Percentiles rank a stretch among this genome's conserved stretches.
Evolutionary conservation across 129 eudicot species (phyloP).

Genomic region (Cynara cardunculus): DNA sequence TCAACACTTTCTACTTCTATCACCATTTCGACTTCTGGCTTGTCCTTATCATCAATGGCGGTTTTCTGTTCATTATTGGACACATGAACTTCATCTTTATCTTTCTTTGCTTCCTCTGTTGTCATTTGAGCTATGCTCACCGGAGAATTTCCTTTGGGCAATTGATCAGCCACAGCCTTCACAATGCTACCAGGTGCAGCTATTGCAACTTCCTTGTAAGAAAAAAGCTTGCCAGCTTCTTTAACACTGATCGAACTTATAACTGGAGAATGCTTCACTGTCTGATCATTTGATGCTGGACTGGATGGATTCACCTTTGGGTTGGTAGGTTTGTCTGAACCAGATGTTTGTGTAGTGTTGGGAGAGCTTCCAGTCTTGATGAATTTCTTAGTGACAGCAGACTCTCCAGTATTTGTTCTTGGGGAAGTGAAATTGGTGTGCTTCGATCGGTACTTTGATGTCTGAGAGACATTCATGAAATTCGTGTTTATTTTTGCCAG

Average conservation of each 20-base stretch:
- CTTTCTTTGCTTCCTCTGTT: constrained; percentile 27
- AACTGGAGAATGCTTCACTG: constrained; percentile 42
- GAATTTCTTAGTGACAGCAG: constrained; percentile 45
- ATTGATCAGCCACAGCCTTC: constrained; percentile 71
- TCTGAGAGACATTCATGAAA: constrained; percentile 43
- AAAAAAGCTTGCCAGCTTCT: constrained; percentile 79
- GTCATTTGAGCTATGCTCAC: constrained; percentile 20
- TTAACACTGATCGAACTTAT: constrained; percentile 59
- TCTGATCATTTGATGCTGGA: constrained; percentile 54
- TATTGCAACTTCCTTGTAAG: constrained; percentile 95
- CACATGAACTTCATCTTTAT: constrained; percentile 11
- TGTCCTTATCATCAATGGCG: constrained; percentile 12
- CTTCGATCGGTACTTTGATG: constrained; percentile 54
- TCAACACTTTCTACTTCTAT: too few relatives aligned
- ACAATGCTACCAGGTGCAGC: constrained; percentile 92
- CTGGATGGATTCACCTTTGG: constrained; percentile 63
- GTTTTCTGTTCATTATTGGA: background rate
- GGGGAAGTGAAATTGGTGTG: constrained; percentile 55
- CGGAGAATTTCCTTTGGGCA: constrained; percentile 41
- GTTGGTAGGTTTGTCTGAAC: constrained; percentile 30
- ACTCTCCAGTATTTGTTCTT: constrained; percentile 40
- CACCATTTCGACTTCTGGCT: background rate
- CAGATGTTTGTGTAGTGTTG: constrained; percentile 29
- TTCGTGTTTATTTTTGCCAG: constrained; percentile 76
- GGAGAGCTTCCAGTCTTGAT: constrained; percentile 59